Base-by-base conservation (phyloP, 2,329 filamentous ascomycete species). In the Aspergillus hortae region DNA sequence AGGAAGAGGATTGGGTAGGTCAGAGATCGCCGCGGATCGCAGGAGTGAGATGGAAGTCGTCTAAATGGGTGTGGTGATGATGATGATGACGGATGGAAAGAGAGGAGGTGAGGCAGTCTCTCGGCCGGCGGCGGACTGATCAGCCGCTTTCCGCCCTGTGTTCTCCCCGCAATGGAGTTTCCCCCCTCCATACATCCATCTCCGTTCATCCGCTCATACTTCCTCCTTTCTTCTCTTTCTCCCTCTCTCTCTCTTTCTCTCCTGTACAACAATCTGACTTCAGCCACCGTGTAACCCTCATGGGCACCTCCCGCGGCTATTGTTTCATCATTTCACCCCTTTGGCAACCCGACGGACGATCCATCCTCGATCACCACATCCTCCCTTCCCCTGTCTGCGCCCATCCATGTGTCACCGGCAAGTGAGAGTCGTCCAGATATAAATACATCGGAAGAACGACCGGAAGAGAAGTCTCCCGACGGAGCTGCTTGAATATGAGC, bases 401-500 rank as follows among this genome's bases (percentile, higher is more conserved):
- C 27, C 25, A 35, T n/a, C 33, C 32, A 15, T 30, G 19, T 33
- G 40, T 36, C n/a, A 41, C 35, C 23, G 21, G 14, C 19, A 12
- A 27, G n/a, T 35, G 23, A 14, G 12, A n/a, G 23, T 14, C 35
- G 27, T 6, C 6, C 11, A n/a, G 23, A 6, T 47, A 47, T 51
- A 51, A 51, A 38, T 17, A 27, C 9, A 15, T 7, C 33, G 15
- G 36, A 11, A 23, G 27, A 30, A 30, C 27, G 27, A 1, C 19
- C 25, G 15, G 35, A 27, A 38, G 15, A 30, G 15, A 30, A 9
- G 14, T 14, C 6, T 15, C 35, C 6, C 14, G 15, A 46, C 19
- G 42, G 23, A 25, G 32, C 3, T n/a, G n/a, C 14, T 21, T 14
- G 36, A 61, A 38, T 38, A 71, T 71, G 65, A 64, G 67, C 48